Evolutionary conservation across 371 early-diverging fungal genomes (phyloP).

Genomic region (Mortierella sp.): DNA sequence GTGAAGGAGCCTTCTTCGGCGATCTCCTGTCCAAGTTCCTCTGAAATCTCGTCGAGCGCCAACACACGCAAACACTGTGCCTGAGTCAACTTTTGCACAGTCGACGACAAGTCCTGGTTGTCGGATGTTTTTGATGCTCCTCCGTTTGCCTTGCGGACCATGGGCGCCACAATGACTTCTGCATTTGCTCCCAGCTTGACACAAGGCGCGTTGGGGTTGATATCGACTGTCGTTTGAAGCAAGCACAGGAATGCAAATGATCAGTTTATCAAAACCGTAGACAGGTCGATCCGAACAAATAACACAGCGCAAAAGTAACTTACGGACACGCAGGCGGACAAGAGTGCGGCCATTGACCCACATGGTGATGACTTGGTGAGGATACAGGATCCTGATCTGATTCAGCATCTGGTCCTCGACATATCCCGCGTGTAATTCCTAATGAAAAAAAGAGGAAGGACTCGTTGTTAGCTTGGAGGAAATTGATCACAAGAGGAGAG

Average conservation of each 20-base stretch:
- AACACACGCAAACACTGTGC: conserved; percentile 55
- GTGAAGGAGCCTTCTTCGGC: conserved; percentile 39
- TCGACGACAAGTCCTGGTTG: conserved; percentile 40
- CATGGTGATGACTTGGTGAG: conserved; percentile 76
- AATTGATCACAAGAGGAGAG: background rate
- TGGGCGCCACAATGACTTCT: conserved; percentile 89
- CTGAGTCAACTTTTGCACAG: conserved; percentile 27
- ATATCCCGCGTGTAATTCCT: conserved; percentile 87
- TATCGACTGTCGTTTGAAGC: conserved; percentile 61
- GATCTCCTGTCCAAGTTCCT: conserved; percentile 25
- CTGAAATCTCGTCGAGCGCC: conserved; percentile 45
- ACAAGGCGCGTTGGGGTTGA: conserved; percentile 68
- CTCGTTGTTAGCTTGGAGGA: background rate
- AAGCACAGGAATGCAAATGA: background rate
- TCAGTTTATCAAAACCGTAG: background rate
- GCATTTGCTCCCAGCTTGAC: conserved; percentile 75
- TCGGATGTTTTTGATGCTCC: conserved; percentile 29
- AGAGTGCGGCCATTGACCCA: conserved; percentile 80
- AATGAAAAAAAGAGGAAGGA: conserved; percentile 2
- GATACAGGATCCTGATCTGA: conserved; percentile 81
- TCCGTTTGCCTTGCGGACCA: conserved; percentile 62
- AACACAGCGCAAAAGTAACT: conserved; percentile 26
- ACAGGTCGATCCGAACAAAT: background rate
- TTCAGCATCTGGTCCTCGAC: conserved; percentile 84
- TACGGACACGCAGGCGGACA: conserved; percentile 71